Evolutionary conservation across 345 rosid genomes (phyloP).

Genomic region (Pelargonium nanum): DNA sequence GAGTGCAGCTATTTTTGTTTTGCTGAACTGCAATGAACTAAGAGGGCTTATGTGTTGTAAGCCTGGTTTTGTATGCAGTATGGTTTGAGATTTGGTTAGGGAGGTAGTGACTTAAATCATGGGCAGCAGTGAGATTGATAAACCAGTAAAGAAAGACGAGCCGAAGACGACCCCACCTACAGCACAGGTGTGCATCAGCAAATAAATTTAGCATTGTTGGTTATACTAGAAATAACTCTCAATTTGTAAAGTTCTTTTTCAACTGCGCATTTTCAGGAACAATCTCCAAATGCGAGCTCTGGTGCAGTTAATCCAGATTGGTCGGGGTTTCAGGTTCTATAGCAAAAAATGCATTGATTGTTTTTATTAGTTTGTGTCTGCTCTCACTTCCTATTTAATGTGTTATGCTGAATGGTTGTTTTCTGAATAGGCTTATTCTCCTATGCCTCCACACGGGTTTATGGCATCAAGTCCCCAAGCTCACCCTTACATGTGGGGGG

Average conservation of each 20-base stretch:
- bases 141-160: conserved; percentile 60
- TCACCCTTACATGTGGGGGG: conserved; percentile 99
- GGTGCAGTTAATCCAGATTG: conserved; percentile 74
- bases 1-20: not conserved
- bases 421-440: conserved; percentile 68
- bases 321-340: conserved; percentile 87
- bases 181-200: conserved; percentile 40
- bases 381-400: conserved; percentile 10
- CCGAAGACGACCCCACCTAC: conserved; percentile 42
- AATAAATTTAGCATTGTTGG: not conserved
- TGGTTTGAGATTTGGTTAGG: conserved; percentile 25
- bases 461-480: conserved; percentile 96
- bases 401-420: conserved; percentile 14
- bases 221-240: conserved; percentile 9
- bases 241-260: not conserved
- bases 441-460: conserved; percentile 90
- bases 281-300: conserved; percentile 41
- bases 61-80: conserved; percentile 26
- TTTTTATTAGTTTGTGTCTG: conserved; percentile 2
- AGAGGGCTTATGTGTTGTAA: conserved; percentile 2
- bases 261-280: conserved; percentile 45
- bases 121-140: conserved; percentile 62
- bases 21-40: not conserved
- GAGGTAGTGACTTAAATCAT: conserved; percentile 25
- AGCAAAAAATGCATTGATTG: conserved; percentile 6